phyloP scores from a whole-genome alignment of 345 rosid genomes.

The Bruguiera gymnorhiza region DNA sequence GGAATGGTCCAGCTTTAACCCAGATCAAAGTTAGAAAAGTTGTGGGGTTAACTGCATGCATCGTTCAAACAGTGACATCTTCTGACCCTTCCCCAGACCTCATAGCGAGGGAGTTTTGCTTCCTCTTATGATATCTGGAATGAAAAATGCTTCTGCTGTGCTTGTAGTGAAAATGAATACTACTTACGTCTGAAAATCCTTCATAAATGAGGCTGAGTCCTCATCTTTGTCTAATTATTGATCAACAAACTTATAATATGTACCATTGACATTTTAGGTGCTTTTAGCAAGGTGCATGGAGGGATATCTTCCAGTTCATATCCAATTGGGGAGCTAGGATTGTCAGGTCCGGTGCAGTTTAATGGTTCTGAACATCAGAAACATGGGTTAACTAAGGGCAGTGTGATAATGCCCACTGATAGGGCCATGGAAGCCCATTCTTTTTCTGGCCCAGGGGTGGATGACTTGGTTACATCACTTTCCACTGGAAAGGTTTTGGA shows the following conservation, averaged over 20 bases:
- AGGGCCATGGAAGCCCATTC: slow-evolving; percentile 29
- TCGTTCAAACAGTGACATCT: too few species aligned
- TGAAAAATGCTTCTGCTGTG: too few species aligned
- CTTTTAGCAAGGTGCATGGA: slow-evolving; percentile 53
- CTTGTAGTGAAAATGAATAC: too few species aligned
- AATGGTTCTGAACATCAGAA: slow-evolving; percentile 29
- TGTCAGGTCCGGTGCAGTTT: slow-evolving; percentile 30
- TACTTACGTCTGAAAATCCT: too few species aligned
- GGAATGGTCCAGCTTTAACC: not conserved
- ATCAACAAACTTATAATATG: slow-evolving; percentile 11
- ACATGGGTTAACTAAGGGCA: slow-evolving; percentile 18
- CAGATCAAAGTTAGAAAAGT: not conserved
- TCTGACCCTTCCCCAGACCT: too few species aligned
- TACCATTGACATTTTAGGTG: slow-evolving; percentile 35
- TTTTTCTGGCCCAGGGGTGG: slow-evolving; percentile 32
- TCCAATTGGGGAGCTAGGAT: slow-evolving; percentile 37
- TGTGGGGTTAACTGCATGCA: not conserved
- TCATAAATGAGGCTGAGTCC: not conserved
- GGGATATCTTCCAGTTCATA: slow-evolving; percentile 41
- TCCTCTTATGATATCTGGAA: too few species aligned
- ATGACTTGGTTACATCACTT: slow-evolving; percentile 32
- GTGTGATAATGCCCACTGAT: slow-evolving; percentile 19
- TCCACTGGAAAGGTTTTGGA: slow-evolving; percentile 43
- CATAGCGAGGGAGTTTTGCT: too few species aligned
- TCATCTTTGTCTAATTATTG: not conserved